Evolutionary conservation across 441 rosid species (phyloP).

Genomic region (Erysimum cheiri): DNA sequence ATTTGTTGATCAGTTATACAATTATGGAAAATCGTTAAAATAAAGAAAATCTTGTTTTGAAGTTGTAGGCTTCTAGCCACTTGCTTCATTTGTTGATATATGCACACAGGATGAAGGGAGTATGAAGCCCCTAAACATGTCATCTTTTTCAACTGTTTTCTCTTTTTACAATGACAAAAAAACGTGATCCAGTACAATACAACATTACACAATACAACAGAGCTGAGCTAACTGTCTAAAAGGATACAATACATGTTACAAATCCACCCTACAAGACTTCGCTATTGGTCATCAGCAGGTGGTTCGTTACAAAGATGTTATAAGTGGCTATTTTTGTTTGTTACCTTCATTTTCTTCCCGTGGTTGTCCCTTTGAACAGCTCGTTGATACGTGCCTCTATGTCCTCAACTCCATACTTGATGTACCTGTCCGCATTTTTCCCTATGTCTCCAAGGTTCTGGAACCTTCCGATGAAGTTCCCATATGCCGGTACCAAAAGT

Average conservation of each 20-base stretch:
- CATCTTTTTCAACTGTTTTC: neutral
- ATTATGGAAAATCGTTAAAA: neutral
- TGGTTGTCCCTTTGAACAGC: slow-evolving; percentile 65
- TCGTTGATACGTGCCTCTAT: slow-evolving; percentile 61
- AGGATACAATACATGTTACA: slow-evolving; percentile 31
- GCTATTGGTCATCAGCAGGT: slow-evolving; percentile 31
- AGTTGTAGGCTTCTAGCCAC: too few relatives aligned
- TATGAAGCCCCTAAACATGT: neutral
- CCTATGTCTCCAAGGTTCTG: slow-evolving; percentile 65
- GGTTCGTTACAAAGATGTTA: slow-evolving; percentile 23
- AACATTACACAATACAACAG: slow-evolving; percentile 31
- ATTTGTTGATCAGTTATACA: neutral
- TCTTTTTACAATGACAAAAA: slow-evolving; percentile 22
- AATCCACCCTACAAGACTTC: slow-evolving; percentile 31
- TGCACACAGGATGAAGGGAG: neutral
- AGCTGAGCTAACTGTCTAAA: slow-evolving; percentile 36
- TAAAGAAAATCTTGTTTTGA: too few relatives aligned
- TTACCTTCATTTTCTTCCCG: slow-evolving; percentile 64
- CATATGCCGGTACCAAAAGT: slow-evolving; percentile 66
- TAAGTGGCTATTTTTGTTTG: slow-evolving; percentile 10
- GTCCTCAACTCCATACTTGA: slow-evolving; percentile 60
- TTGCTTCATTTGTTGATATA: neutral
- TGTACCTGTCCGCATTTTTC: slow-evolving; percentile 58
- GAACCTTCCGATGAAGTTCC: slow-evolving; percentile 60
- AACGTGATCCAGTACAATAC: slow-evolving; percentile 19